Base-by-base conservation (phyloP, 202 grass and related monocot genomes). In the Schoenoplectus tabernaemontani region DNA sequence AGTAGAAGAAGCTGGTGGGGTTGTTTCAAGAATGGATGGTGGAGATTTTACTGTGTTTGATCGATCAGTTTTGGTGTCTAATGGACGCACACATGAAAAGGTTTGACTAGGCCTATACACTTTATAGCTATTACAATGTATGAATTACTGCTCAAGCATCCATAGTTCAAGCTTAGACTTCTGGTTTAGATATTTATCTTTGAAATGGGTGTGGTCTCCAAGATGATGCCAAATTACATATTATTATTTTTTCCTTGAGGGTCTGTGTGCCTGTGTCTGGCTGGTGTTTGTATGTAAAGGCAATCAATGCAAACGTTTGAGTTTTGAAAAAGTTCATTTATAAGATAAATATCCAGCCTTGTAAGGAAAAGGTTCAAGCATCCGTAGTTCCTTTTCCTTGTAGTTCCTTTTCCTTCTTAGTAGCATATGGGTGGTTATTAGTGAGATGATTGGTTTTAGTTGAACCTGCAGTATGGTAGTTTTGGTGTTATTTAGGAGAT, bases 1-100 rank as follows among this genome's bases (percentile, higher is more conserved):
- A 83, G 91, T 92, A 73, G 95, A 98, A 92, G 91, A 94, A 89
- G 89, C 95, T 72, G 95, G 95, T 81, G 95, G 95, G 16, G 83
- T 79, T 41, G 95, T 98, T 48, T 81, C 91, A 72, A 75, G 88
- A 82, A 90, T 98, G 89, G 95, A 98, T 86, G 91, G 95, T 80
- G 91, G 89, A 79, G 59, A 87, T 70, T 98, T 89, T 77, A 98
- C 91, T 9, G 91, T 98, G 33, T 98, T 98, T 66, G 95, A 98
- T 85, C 91, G 95, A 36, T 98, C 95, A 50, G 89, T 98, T 79
- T 71, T 98, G 80, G 95, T 95, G 50, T 98, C 91, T 60, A 98
- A 92, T 82, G 91, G 91, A 3, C 11, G 34, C 59, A 57, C 90
- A 86, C 95, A 98, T 41, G 89, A 75, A 57, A 87, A 98, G 91